Base-by-base conservation (phyloP, 2,329 filamentous ascomycete genomes). In the Scolecobasidium constrictum region DNA sequence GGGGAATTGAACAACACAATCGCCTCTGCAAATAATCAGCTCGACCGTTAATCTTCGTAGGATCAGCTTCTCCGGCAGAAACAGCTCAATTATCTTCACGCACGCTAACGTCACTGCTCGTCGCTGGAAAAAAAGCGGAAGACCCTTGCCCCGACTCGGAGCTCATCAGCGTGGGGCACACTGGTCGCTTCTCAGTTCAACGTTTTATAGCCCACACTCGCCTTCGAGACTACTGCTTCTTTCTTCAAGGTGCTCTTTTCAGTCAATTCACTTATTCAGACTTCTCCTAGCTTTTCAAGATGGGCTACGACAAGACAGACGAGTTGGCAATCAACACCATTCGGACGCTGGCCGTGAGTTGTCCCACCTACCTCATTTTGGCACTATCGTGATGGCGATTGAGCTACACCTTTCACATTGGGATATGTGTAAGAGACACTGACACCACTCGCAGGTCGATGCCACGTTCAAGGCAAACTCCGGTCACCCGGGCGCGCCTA, bases 321-420 rank as follows among this genome's bases (percentile, higher is more conserved):
- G 73, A 82, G 75, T 78, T 87, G 69, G 84, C 86, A 62, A 86
- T 98, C 73, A 96, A 96, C 82, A 94, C 90, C 67, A 96, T 98
- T 74, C 86, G 92, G 66, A 70, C 86, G 63, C 78, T 98, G 58
- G 88, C 92, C 65, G 92, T 96, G 82, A 68, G 87, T 81, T 22
- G 26, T 31, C 26, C 26, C 26, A 31, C 9, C 9, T 7, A 31
- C 9, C 34, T 11, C 17, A 36, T 9, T 11, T 7, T 13, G 18
- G 34, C 9, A 11, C 34, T 7, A 11, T 11, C 12, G 15, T 16
- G 17, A 31, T 16, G 9, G 7, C 18, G 9, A 39, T 39, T 22
- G 15, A 39, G 12, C 9, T 12, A 9, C 9, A 18, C 35, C 9
- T 11, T 11, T 11, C 12, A 12, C 9, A 12, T 13, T 18, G 16